Percentiles rank a stretch among this genome's conserved stretches.
Evolutionary conservation across 257 asterid species (phyloP).

Genomic region (Ehretia macrophylla): DNA sequence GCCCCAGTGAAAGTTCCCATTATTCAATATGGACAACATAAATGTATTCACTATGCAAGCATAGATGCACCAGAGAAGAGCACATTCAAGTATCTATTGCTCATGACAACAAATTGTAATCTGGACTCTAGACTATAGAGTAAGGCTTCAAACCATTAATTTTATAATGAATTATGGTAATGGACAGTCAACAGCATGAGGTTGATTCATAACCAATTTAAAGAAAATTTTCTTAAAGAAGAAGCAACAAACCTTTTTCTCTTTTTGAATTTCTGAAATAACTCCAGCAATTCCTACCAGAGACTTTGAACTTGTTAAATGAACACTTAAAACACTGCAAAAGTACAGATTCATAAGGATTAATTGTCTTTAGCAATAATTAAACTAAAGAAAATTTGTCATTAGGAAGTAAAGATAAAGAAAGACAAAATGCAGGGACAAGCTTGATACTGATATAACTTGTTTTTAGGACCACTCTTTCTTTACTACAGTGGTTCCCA

Average conservation of each 20-base stretch:
- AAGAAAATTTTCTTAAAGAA: background rate
- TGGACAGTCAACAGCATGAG: background rate
- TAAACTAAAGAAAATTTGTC: no score
- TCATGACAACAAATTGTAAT: no score
- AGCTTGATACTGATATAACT: no score
- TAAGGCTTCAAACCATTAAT: no score
- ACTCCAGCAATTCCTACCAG: conserved; percentile 94
- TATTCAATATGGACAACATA: no score
- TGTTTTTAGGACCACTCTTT: no score
- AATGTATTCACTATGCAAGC: no score
- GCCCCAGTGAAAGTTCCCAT: no score
- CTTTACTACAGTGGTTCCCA: no score
- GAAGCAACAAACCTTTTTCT: conserved; percentile 68
- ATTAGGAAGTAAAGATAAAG: background rate
- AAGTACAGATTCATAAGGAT: conserved; percentile 10
- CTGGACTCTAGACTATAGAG: no score
- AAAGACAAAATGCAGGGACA: background rate
- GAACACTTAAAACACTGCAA: conserved; percentile 85
- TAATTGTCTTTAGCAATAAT: conserved; percentile 21
- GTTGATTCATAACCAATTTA: background rate
- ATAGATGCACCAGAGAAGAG: no score
- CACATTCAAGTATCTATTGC: no score
- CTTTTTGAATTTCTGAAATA: conserved; percentile 84
- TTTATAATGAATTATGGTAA: background rate
- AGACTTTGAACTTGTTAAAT: conserved; percentile 94